A percentile compares a stretch with the other conserved stretches of the same genome.
These are phyloP conservation scores for Quercus agrifolia DNA, from an alignment of 306 rosid genomes.

Conservation along the genomic window DNA sequence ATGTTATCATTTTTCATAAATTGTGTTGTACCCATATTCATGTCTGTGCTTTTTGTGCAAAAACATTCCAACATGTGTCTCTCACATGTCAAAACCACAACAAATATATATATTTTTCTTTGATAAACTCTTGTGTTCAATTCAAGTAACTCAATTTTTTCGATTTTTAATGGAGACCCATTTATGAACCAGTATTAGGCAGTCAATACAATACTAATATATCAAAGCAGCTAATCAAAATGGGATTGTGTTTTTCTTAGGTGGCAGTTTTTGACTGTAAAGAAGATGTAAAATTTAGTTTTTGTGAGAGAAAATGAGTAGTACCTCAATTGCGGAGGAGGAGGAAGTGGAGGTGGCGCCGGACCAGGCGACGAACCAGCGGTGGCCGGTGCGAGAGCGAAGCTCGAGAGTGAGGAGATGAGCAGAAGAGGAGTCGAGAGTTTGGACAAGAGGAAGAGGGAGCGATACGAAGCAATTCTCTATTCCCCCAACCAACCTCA, in stretches of 20 bases:
- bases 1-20: no score
- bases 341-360: slow-evolving; percentile 74
- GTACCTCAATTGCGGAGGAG: slow-evolving; percentile 62
- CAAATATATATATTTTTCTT: no score
- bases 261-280: neutral
- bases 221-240: neutral
- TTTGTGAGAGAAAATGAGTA: neutral
- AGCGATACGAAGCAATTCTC: slow-evolving; percentile 75
- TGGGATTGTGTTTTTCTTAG: neutral
- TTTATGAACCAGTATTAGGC: no score
- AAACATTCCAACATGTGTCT: no score
- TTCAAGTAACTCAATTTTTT: no score
- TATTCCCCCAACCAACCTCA: slow-evolving; percentile 52
- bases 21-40: no score
- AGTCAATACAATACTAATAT: no score
- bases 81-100: no score
- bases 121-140: no score
- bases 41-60: no score
- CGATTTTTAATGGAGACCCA: no score
- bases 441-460: slow-evolving; percentile 66
- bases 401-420: slow-evolving; percentile 67
- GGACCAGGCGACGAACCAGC: slow-evolving; percentile 86
- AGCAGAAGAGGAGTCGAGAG: slow-evolving; percentile 52
- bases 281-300: neutral
- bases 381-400: slow-evolving; percentile 41